Conservation (phyloP, 1,139 yeast species). For the Magnusiomyces suaveolens region DNA sequence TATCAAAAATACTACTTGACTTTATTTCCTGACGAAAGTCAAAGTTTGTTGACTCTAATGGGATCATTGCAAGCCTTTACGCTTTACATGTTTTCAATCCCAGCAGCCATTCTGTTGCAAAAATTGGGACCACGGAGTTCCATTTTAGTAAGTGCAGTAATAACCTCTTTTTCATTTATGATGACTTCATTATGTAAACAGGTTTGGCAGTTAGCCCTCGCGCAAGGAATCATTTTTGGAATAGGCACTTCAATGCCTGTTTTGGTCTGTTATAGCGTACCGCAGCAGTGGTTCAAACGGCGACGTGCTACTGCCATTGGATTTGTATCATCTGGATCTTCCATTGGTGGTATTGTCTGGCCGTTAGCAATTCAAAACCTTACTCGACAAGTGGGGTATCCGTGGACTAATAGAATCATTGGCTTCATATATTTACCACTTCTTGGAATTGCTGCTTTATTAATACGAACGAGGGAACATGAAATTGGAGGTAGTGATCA, state of each 20-base stretch:
- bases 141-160: conserved; percentile 38
- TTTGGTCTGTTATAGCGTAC: conserved; percentile 22
- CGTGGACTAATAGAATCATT: conserved; percentile 43
- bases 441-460: conserved; percentile 30
- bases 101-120: conserved; percentile 47
- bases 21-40: conserved; percentile 37
- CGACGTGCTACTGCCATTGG: conserved; percentile 51
- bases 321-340: conserved; percentile 50
- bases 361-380: conserved; percentile 27
- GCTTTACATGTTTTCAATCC: conserved; percentile 38
- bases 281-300: conserved; percentile 44
- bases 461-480: too few relatives aligned
- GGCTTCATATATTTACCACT: conserved; percentile 39
- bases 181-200: conserved; percentile 42
- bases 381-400: conserved; percentile 38
- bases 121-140: conserved; percentile 30
- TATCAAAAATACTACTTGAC: conserved; percentile 46
- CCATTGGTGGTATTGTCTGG: conserved; percentile 53
- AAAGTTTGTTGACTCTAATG: conserved; percentile 36
- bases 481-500: too few relatives aligned
- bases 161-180: conserved; percentile 41
- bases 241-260: conserved; percentile 35
- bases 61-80: conserved; percentile 46
- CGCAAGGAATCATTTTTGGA: conserved; percentile 48
- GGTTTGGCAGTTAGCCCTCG: conserved; percentile 45